These are phyloP conservation scores for Globisporangium sylvaticum DNA, from an alignment of 352 stramenopile species.

Conservation along the genomic window DNA sequence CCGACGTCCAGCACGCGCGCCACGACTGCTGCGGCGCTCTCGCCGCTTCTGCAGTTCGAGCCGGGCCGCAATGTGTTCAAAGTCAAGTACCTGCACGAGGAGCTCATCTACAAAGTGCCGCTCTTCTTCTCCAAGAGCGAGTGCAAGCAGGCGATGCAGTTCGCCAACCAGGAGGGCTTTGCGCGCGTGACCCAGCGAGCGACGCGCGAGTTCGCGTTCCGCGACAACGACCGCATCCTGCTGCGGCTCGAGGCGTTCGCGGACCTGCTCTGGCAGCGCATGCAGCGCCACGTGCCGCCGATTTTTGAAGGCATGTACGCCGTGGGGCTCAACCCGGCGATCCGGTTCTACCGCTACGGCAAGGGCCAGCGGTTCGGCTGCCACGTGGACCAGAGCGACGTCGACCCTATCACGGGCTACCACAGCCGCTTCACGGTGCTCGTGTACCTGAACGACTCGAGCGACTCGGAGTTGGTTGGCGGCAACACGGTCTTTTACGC, in stretches of 20 bases:
- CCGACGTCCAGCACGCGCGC: conserved; percentile 2
- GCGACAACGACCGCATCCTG: conserved; percentile 73
- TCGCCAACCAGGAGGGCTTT: conserved; percentile 56
- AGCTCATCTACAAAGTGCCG: conserved; percentile 65
- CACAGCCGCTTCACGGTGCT: conserved; percentile 81
- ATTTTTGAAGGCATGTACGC: conserved; percentile 65
- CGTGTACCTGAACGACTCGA: conserved; percentile 76
- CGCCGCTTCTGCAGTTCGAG: conserved; percentile 46
- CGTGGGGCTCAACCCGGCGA: conserved; percentile 60
- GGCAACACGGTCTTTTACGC: conserved; percentile 75
- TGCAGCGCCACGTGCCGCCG: conserved; percentile 46
- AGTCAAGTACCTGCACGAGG: conserved; percentile 37
- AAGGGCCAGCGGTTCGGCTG: conserved; percentile 70
- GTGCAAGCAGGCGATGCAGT: conserved; percentile 55
- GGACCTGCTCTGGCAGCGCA: conserved; percentile 59
- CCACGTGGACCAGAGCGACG: conserved; percentile 83
- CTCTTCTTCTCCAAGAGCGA: conserved; percentile 59
- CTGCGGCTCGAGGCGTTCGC: conserved; percentile 60
- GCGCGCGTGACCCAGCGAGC: conserved; percentile 67
- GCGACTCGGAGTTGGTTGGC: conserved; percentile 65
- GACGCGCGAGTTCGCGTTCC: conserved; percentile 59
- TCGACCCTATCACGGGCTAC: conserved; percentile 62
- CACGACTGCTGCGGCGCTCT: conserved; percentile 10
- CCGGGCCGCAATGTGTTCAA: conserved; percentile 29
- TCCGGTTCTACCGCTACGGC: conserved; percentile 77